Conservation (phyloP, 2,329 filamentous ascomycete genomes). For the Fusarium armeniacum region DNA sequence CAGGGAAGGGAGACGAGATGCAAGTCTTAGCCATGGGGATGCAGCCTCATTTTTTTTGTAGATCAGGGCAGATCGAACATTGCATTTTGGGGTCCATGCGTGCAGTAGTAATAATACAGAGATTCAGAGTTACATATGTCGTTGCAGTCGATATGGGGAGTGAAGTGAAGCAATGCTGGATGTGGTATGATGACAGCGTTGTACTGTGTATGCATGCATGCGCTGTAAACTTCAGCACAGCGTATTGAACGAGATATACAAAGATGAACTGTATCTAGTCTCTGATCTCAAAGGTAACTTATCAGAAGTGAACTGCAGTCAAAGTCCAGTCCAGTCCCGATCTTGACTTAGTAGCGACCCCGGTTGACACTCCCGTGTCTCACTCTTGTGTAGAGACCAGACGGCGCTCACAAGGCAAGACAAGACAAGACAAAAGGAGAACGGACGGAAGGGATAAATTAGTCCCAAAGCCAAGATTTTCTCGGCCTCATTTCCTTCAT, state of each 20-base stretch:
- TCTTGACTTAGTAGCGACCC: slow-evolving; percentile 37
- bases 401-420: slow-evolving; percentile 46
- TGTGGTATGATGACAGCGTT: not conserved
- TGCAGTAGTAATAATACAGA: slow-evolving; percentile 18
- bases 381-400: slow-evolving; percentile 36
- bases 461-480: slow-evolving; percentile 15
- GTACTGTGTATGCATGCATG: not conserved
- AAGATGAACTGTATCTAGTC: not conserved
- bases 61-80: slow-evolving; percentile 38
- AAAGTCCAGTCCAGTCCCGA: slow-evolving; percentile 26
- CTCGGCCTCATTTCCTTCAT: slow-evolving; percentile 21
- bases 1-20: slow-evolving; percentile 14
- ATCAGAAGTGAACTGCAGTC: not conserved
- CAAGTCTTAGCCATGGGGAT: slow-evolving; percentile 23
- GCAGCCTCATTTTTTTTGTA: slow-evolving; percentile 31
- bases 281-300: not conserved
- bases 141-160: not conserved
- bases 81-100: slow-evolving; percentile 27
- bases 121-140: not conserved
- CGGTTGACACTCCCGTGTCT: slow-evolving; percentile 53
- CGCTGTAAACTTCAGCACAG: not conserved
- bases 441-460: not conserved
- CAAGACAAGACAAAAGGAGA: slow-evolving; percentile 22
- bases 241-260: not conserved
- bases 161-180: not conserved